These are phyloP conservation scores for Arachis hypogaea DNA, from an alignment of 306 rosid genomes.

Conservation along the genomic window DNA sequence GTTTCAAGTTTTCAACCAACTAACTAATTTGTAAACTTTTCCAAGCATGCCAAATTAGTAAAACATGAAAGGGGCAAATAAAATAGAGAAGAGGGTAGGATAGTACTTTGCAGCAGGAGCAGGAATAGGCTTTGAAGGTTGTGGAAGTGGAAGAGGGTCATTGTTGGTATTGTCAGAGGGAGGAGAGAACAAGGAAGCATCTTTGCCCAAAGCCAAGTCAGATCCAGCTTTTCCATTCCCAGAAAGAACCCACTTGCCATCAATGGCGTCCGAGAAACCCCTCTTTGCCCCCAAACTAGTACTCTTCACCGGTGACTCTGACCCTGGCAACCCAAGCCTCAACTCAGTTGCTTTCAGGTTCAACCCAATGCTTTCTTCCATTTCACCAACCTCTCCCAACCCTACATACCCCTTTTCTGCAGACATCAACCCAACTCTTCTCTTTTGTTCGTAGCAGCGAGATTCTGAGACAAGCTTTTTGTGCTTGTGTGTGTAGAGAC, in stretches of 20 bases:
- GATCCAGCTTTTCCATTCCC: slow-evolving; percentile 60
- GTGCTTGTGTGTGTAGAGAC: slow-evolving; percentile 7
- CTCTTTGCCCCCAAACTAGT: slow-evolving; percentile 78
- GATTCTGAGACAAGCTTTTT: slow-evolving; percentile 21
- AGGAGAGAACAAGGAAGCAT: slow-evolving; percentile 65
- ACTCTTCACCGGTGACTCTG: slow-evolving; percentile 74
- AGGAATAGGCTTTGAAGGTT: slow-evolving; percentile 68
- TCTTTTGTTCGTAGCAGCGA: not conserved
- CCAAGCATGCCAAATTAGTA: not conserved
- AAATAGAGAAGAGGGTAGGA: slow-evolving; percentile 9
- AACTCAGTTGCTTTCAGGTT: slow-evolving; percentile 90
- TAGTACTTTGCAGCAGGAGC: slow-evolving; percentile 76
- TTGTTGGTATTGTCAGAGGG: slow-evolving; percentile 53
- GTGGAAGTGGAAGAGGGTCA: slow-evolving; percentile 47
- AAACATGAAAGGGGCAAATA: not conserved
- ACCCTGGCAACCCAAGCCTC: slow-evolving; percentile 93
- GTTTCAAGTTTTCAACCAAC: slow-evolving; percentile 15
- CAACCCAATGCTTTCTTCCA: slow-evolving; percentile 57
- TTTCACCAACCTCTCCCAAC: slow-evolving; percentile 63
- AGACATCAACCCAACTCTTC: slow-evolving; percentile 54
- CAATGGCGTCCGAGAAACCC: slow-evolving; percentile 89
- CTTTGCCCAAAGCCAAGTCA: slow-evolving; percentile 60
- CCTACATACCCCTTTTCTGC: slow-evolving; percentile 78
- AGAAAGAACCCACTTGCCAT: slow-evolving; percentile 71
- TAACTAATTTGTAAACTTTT: not conserved